Evolutionary conservation across 768 basidiomycete species (phyloP).

Genomic region (Daedaleopsis sinensis): DNA sequence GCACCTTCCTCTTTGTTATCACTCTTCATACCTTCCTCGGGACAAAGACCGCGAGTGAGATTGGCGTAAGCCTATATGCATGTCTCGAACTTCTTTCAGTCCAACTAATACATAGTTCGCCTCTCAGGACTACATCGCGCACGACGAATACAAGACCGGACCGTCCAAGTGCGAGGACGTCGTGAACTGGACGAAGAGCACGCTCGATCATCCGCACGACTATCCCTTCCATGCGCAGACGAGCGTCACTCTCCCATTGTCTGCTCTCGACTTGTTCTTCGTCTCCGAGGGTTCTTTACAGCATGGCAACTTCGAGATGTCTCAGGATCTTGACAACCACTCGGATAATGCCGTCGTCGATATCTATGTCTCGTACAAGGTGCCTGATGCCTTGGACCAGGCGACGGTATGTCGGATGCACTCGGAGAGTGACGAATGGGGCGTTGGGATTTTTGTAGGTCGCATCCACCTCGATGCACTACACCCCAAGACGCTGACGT

Average conservation of each 20-base stretch:
- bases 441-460: slow-evolving; percentile 36
- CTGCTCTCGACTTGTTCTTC: slow-evolving; percentile 17
- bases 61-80: neutral
- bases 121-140: neutral
- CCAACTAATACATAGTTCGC: neutral
- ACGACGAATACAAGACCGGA: too few species aligned
- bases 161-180: slow-evolving; percentile 2
- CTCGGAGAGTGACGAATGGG: slow-evolving; percentile 17
- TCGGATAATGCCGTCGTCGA: slow-evolving; percentile 22
- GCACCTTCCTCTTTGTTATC: slow-evolving; percentile 7
- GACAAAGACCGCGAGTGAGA: neutral
- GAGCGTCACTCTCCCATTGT: slow-evolving; percentile 18
- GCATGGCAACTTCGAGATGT: slow-evolving; percentile 18
- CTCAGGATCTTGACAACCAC: slow-evolving; percentile 2
- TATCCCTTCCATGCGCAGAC: slow-evolving; percentile 13
- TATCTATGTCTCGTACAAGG: slow-evolving; percentile 22
- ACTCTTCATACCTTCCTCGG: slow-evolving; percentile 3
- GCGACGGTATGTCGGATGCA: slow-evolving; percentile 27
- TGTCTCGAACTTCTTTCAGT: too few species aligned
- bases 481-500: neutral
- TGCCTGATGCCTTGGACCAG: slow-evolving; percentile 7
- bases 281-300: slow-evolving; percentile 4
- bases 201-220: neutral
- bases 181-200: slow-evolving; percentile 13
- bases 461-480: neutral